Evolutionary conservation across 1,139 yeast species (phyloP), one percentile per base, ranked within the genome.

Genomic region (Kluyveromyces sp.): DNA sequence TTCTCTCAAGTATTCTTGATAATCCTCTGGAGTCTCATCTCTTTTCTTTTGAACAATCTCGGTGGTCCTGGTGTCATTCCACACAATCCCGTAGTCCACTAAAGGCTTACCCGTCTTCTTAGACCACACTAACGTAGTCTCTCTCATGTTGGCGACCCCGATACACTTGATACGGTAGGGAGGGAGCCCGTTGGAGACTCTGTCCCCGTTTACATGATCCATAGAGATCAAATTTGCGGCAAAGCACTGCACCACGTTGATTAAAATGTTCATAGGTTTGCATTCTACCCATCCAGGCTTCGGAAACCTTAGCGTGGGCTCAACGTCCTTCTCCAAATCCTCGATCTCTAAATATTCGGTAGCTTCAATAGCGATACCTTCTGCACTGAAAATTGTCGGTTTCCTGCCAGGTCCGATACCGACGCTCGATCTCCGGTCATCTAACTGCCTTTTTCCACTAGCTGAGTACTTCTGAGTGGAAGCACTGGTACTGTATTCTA

Each of bases 101-200:
- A 86, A 73, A 1, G 96, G 94, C 55, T 74, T 71, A 39, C 96
- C 96, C 2, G 96, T 87, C 46, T 72, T 72, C 54, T 80, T 74
- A 46, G 87, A 82, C 96, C 96, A 89, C 42, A 89, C 82, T 46
- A 89, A 77, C 28, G 96, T 83, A 38, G 97, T 88, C 67, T 89
- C 96, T 63, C 97, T 78, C 92, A 89, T 94, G 67, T 88, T 89
- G 48, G 96, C 94, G 56, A 89, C 78, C 38, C 96, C 96, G 54
- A 89, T 75, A 44, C 82, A 74, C 46, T 60, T 73, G 46, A 83
- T 75, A 54, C 68, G 70, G 64, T 77, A 81, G 49, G 73, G 75
- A 46, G 73, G 64, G 51, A 73, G 66, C 48, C 73, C 68, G 43
- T 69, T 67, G 1, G 74, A 70, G 43, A 69, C 69, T 51, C 77